A percentile compares a stretch with the other conserved stretches of the same genome.
Evolutionary conservation across 371 early-diverging fungal species (phyloP).

Genomic region (Mucor mucedo): DNA sequence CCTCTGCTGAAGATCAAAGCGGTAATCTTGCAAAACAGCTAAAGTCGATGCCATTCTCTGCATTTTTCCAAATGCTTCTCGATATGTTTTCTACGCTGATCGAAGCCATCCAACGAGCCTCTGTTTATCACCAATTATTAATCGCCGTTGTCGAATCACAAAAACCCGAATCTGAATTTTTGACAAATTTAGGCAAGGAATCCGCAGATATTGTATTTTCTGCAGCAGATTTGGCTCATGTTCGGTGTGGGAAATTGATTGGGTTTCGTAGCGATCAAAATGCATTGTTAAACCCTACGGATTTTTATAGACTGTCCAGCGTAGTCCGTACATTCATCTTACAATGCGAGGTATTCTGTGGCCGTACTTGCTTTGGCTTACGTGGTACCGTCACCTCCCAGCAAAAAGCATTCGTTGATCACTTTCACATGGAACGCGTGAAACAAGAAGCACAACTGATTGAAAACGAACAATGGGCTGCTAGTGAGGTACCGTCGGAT

Average conservation of each 20-base stretch:
- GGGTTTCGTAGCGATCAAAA: constrained; percentile 88
- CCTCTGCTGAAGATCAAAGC: constrained; percentile 6
- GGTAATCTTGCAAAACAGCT: constrained; percentile 49
- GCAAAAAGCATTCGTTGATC: constrained; percentile 85
- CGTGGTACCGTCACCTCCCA: constrained; percentile 80
- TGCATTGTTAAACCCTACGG: constrained; percentile 81
- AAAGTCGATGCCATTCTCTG: constrained; percentile 79
- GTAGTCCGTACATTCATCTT: constrained; percentile 81
- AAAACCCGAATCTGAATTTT: constrained; percentile 8
- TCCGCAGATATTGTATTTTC: constrained; percentile 72
- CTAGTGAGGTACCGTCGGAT: constrained; percentile 88
- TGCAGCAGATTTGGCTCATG: constrained; percentile 82
- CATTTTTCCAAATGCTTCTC: constrained; percentile 77
- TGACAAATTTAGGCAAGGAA: constrained; percentile 41
- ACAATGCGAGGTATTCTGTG: constrained; percentile 75
- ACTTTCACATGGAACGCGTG: constrained; percentile 90
- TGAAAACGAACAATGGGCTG: constrained; percentile 95
- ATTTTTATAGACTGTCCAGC: constrained; percentile 82
- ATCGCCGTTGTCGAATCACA: constrained; percentile 50
- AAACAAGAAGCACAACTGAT: constrained; percentile 87
- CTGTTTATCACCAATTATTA: constrained; percentile 65
- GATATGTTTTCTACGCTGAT: constrained; percentile 73
- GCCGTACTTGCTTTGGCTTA: constrained; percentile 84
- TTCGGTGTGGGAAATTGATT: constrained; percentile 86
- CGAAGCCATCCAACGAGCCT: constrained; percentile 62